Evolutionary conservation across 805 yeast genomes (phyloP), one percentile per base, ranked within the genome.

Genomic region (Wickerhamiella kurtzmanii): DNA sequence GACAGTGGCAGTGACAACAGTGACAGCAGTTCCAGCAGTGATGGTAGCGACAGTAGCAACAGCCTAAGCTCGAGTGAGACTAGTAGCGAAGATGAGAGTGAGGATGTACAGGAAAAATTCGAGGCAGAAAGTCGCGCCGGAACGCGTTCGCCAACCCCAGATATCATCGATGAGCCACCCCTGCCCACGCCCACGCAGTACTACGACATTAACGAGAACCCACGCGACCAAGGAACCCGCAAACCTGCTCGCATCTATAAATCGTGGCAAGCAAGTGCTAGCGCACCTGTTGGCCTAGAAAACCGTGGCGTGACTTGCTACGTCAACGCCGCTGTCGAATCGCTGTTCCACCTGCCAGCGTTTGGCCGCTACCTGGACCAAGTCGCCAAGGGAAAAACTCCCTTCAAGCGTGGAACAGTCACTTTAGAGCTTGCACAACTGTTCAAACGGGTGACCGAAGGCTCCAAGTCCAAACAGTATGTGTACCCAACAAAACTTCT

Each of bases 281-380:
- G 65, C 37, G 71, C 72, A 35, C 80, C 80, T n/a, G 55, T 65
- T 22, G 98, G 98, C 0, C 68, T 89, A 44, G 64, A 82, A 44
- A 89, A 89, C 63, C 88, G 82, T 55, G 96, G 96, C 37, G 97
- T 92, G 41, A 89, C 97, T 2, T 89, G 98, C 63, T 89, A 89
- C 66, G 88, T 89, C 75, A 89, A 92, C 63, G 81, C 95, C 4
- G 96, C 96, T 1, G 79, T 92, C 21, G 97, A 89, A 67, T 79
- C 94, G 1, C 66, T 92, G 70, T 65, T 88, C 35, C 98, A 89
- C 59, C 77, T 87, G 17, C 96, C 98, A 5, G 94, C 96, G 3
- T 64, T 89, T 47, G 83, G 82, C 56, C 89, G 85, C 60, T 92
- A 88, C 60, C 66, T 92, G 46, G 68, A 71, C 38, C 88, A 82